Evolutionary conservation across 2,329 filamentous ascomycete genomes (phyloP).

Genomic region (Lachnellula subtilissima): DNA sequence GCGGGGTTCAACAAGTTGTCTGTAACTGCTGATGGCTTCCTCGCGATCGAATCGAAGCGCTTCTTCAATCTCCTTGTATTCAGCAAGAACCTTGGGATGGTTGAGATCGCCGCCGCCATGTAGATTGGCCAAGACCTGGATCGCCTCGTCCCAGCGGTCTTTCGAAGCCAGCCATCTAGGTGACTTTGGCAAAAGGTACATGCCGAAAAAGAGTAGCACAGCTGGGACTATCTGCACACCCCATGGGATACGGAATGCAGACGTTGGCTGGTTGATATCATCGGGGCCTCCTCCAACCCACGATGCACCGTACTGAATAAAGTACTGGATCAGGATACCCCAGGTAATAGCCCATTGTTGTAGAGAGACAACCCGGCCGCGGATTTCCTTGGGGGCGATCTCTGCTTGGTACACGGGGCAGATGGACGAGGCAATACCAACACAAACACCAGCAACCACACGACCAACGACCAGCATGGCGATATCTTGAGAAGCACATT

Average conservation of each 20-base stretch:
- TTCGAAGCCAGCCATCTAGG: slow-evolving; percentile 67
- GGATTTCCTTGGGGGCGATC: slow-evolving; percentile 53
- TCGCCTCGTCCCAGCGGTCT: slow-evolving; percentile 62
- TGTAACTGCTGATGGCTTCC: slow-evolving; percentile 64
- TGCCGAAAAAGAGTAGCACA: slow-evolving; percentile 47
- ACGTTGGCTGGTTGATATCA: slow-evolving; percentile 45
- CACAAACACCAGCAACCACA: slow-evolving; percentile 65
- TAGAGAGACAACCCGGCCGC: slow-evolving; percentile 57
- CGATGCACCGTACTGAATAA: slow-evolving; percentile 60
- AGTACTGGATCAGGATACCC: slow-evolving; percentile 63
- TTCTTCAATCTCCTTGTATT: slow-evolving; percentile 65
- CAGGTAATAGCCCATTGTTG: slow-evolving; percentile 70
- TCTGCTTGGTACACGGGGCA: slow-evolving; percentile 66
- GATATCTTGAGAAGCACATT: slow-evolving; percentile 57
- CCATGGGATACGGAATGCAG: slow-evolving; percentile 59
- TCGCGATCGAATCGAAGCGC: slow-evolving; percentile 68
- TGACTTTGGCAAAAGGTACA: slow-evolving; percentile 58
- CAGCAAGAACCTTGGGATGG: slow-evolving; percentile 56
- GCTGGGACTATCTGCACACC: slow-evolving; percentile 55
- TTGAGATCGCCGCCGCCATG: slow-evolving; percentile 53
- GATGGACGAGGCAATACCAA: slow-evolving; percentile 66
- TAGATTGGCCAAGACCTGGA: slow-evolving; percentile 51
- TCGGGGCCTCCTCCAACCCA: slow-evolving; percentile 47
- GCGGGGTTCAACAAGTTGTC: slow-evolving; percentile 64
- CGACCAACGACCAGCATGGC: slow-evolving; percentile 68